phyloP scores from a whole-genome alignment of 179 eudicot species.

The Spergularia azorica region DNA sequence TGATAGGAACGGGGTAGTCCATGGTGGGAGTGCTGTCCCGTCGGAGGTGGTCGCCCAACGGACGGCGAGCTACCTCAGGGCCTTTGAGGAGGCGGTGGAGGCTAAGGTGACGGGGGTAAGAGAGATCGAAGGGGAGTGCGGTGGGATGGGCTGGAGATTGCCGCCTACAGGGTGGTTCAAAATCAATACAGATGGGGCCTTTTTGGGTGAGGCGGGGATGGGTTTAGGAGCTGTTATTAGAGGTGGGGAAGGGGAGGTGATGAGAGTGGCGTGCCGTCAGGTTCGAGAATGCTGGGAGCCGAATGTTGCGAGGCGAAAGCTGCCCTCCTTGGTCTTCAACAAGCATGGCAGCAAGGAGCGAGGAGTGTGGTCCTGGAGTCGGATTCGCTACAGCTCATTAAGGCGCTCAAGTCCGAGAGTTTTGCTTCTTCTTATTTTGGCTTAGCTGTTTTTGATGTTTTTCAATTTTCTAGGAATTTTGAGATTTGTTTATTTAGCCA shows the following conservation, averaged over 20 bases:
- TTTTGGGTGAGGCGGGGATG: background rate
- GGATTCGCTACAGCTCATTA: no score
- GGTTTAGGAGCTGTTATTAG: background rate
- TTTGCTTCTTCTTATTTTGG: no score
- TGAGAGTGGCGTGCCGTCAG: background rate
- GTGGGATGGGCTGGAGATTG: background rate
- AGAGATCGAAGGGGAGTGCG: background rate
- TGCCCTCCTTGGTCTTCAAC: background rate
- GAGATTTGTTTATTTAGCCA: no score
- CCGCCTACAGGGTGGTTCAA: background rate
- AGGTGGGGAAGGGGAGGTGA: background rate
- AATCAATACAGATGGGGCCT: background rate
- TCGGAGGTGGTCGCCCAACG: no score
- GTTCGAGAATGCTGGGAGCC: background rate
- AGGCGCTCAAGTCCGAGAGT: no score
- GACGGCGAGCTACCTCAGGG: background rate
- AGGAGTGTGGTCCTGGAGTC: background rate
- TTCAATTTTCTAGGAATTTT: no score
- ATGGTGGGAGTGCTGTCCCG: no score
- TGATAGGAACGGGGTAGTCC: no score
- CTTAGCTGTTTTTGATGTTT: no score
- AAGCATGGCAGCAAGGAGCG: background rate
- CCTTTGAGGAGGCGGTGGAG: background rate
- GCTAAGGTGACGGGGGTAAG: background rate
- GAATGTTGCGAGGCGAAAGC: background rate